phyloP scores from a whole-genome alignment of 2,329 filamentous ascomycete species.

The Fusarium sulawesiense region DNA sequence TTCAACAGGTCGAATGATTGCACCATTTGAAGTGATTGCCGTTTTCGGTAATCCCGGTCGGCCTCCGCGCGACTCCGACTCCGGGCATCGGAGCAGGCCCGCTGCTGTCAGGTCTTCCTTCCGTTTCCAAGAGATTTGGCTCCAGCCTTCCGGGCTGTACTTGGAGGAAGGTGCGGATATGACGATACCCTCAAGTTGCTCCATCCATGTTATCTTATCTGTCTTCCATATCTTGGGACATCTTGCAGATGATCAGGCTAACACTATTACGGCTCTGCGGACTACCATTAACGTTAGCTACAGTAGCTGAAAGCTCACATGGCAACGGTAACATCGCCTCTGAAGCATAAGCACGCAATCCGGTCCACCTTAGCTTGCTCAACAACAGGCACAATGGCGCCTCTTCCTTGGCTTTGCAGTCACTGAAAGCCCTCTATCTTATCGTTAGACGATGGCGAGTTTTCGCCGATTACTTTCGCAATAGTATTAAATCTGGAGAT shows the following conservation, averaged over 20 bases:
- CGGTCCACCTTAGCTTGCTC: conserved; percentile 34
- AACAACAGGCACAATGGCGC: conserved; percentile 30
- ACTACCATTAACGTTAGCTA: conserved; percentile 5
- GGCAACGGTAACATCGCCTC: conserved; percentile 13
- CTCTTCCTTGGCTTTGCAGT: conserved; percentile 6
- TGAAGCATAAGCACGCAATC: conserved; percentile 42
- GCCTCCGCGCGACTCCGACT: conserved; percentile 37
- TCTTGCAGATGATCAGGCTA: neutral
- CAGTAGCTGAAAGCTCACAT: conserved; percentile 1
- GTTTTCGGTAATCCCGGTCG: conserved; percentile 40
- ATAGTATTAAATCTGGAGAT: neutral
- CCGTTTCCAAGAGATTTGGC: neutral
- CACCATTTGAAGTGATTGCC: conserved; percentile 22
- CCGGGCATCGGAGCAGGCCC: conserved; percentile 35
- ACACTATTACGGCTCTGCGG: conserved; percentile 1
- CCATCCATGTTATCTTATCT: neutral
- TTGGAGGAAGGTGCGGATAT: neutral
- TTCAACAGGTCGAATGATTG: conserved; percentile 34
- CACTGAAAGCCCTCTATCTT: conserved; percentile 10
- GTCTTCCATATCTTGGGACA: neutral
- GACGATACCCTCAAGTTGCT: neutral
- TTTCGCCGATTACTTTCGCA: neutral
- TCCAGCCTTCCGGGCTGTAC: neutral
- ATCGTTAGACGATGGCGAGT: neutral
- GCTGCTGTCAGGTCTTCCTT: neutral